A percentile compares a stretch with the other conserved stretches of the same genome.
These are phyloP conservation scores for Corymbia maculata DNA, from an alignment of 345 rosid genomes.

Conservation along the genomic window DNA sequence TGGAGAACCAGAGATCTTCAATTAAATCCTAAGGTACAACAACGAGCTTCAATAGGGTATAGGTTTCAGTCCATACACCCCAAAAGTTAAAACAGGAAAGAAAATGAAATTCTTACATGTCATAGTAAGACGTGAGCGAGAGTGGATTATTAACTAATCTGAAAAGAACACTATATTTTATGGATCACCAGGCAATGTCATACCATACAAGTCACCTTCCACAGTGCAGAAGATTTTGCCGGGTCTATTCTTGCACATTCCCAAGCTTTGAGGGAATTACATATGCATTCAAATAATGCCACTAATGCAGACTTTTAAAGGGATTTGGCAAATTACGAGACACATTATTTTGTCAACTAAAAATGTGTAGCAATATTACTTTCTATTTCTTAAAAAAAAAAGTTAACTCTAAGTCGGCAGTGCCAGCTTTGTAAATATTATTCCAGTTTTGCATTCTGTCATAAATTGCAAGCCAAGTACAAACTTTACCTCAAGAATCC, in stretches of 20 bases:
- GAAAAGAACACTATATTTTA: background rate
- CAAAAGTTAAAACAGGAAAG: background rate
- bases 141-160: background rate
- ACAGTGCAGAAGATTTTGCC: background rate
- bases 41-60: background rate
- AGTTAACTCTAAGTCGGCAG: background rate
- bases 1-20: background rate
- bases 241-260: background rate
- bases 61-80: background rate
- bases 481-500: constrained; percentile 55
- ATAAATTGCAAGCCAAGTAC: background rate
- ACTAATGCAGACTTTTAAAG: background rate
- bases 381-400: background rate
- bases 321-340: background rate
- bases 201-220: background rate
- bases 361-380: background rate
- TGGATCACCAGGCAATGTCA: background rate
- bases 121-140: background rate
- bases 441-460: background rate
- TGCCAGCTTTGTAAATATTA: background rate
- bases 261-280: background rate
- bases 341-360: background rate
- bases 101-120: background rate
- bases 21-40: background rate
- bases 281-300: background rate